A percentile compares a stretch with the other conserved stretches of the same genome.
phyloP scores from a whole-genome alignment of 1,139 yeast species.

The Suhomyces taliae region DNA sequence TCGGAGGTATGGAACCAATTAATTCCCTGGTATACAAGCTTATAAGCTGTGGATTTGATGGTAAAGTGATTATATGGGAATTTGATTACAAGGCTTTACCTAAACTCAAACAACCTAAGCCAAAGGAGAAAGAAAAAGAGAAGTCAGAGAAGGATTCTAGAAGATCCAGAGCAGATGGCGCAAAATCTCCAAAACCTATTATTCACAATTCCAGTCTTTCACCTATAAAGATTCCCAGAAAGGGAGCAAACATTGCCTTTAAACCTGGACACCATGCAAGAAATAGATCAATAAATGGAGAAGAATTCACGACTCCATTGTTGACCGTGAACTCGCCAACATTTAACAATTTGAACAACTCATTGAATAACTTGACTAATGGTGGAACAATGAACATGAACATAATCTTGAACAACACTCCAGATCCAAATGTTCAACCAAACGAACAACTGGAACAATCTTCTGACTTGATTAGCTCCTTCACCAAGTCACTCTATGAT shows the following conservation, averaged over 20 bases:
- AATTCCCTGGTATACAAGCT: slow-evolving; percentile 48
- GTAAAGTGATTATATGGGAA: slow-evolving; percentile 69
- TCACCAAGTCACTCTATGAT: slow-evolving; percentile 40
- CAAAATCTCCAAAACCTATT: slow-evolving; percentile 7
- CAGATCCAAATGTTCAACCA: background rate
- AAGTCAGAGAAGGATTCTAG: slow-evolving; percentile 5
- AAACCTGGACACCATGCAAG: slow-evolving; percentile 12
- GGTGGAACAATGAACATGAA: slow-evolving; percentile 16
- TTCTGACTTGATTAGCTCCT: slow-evolving; percentile 26
- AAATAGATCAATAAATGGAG: slow-evolving; percentile 14
- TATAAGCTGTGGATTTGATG: slow-evolving; percentile 72
- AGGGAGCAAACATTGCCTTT: slow-evolving; percentile 4
- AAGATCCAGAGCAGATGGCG: slow-evolving; percentile 8
- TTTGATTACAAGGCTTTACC: slow-evolving; percentile 65
- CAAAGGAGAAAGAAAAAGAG: background rate
- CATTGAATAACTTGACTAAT: slow-evolving; percentile 11
- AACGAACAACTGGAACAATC: slow-evolving; percentile 6
- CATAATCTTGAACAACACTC: slow-evolving; percentile 7
- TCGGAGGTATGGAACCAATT: slow-evolving; percentile 11
- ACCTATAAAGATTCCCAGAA: slow-evolving; percentile 9
- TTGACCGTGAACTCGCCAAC: slow-evolving; percentile 11
- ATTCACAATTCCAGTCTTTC: slow-evolving; percentile 11
- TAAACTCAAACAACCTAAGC: slow-evolving; percentile 33
- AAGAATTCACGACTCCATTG: slow-evolving; percentile 12
- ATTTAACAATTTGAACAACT: slow-evolving; percentile 10